Percentiles rank a stretch among this genome's conserved stretches.
Evolutionary conservation across 148 eudicot genomes (phyloP).

Genomic region (Silene uniflora): DNA sequence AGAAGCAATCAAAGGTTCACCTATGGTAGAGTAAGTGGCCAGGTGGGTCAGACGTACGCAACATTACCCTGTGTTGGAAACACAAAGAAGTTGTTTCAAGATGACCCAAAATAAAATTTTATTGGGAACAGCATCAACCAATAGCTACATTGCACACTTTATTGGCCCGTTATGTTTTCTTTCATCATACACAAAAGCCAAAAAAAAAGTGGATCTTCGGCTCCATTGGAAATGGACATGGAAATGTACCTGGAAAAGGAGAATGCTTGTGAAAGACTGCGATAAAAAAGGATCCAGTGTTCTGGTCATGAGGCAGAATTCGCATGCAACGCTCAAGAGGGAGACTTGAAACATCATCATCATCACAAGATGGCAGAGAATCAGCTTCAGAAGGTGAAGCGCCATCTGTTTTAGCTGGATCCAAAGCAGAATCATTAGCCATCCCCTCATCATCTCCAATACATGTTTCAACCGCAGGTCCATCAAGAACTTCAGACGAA

Average conservation of each 20-base stretch:
- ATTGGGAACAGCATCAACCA: no score
- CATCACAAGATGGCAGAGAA: constrained; percentile 27
- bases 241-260: constrained; percentile 59
- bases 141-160: neutral
- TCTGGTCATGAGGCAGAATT: constrained; percentile 97
- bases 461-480: constrained; percentile 20
- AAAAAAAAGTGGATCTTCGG: neutral
- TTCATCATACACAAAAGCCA: neutral
- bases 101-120: no score
- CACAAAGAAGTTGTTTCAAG: neutral
- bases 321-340: constrained; percentile 96
- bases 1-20: neutral
- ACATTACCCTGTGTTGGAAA: neutral
- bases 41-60: no score
- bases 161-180: neutral
- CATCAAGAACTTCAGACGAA: constrained; percentile 29
- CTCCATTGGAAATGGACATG: neutral
- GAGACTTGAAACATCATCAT: constrained; percentile 59
- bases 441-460: constrained; percentile 27
- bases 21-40: no score
- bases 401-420: constrained; percentile 22
- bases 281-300: constrained; percentile 91
- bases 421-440: constrained; percentile 23
- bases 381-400: constrained; percentile 28
- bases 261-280: constrained; percentile 80